These are phyloP conservation scores for Aspergillus chevalieri DNA, from an alignment of 2,329 filamentous ascomycete species.

Conservation along the genomic window DNA sequence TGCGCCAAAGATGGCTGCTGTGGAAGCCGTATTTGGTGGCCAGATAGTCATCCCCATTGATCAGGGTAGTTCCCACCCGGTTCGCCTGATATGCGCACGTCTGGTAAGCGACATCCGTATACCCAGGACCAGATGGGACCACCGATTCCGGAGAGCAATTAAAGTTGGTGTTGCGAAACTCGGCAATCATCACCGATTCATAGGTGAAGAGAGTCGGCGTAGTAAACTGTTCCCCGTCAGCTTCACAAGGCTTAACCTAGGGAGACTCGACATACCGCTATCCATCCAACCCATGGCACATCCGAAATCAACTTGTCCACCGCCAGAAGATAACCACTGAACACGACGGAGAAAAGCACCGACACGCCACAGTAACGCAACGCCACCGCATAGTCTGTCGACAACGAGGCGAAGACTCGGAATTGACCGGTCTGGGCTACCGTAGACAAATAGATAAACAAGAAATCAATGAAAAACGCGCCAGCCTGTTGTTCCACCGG, in stretches of 20 bases:
- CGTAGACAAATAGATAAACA: conserved; percentile 54
- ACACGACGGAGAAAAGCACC: conserved; percentile 55
- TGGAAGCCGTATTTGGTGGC: conserved; percentile 45
- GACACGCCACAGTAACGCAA: conserved; percentile 55
- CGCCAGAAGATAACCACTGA: conserved; percentile 57
- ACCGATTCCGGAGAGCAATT: conserved; percentile 50
- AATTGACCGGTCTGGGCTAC: conserved; percentile 57
- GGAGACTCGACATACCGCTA: conserved; percentile 25
- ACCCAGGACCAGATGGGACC: conserved; percentile 50
- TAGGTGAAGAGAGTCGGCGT: conserved; percentile 52
- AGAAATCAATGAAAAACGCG: conserved; percentile 58
- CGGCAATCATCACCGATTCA: conserved; percentile 59
- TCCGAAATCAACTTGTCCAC: conserved; percentile 50
- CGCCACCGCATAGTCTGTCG: conserved; percentile 56
- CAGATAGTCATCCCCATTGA: conserved; percentile 51
- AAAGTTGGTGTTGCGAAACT: conserved; percentile 52
- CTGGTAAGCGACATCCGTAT: conserved; percentile 47
- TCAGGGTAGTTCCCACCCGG: conserved; percentile 41
- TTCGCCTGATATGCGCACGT: conserved; percentile 54
- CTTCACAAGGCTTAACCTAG: not conserved
- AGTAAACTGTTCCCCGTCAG: conserved; percentile 32
- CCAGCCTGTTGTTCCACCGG: conserved; percentile 35
- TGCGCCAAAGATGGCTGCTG: conserved; percentile 57
- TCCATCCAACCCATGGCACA: conserved; percentile 59
- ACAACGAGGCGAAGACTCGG: conserved; percentile 55